Base-by-base conservation (phyloP, 192 early-diverging fungal species). In the Chytriomyces hyalinus region DNA sequence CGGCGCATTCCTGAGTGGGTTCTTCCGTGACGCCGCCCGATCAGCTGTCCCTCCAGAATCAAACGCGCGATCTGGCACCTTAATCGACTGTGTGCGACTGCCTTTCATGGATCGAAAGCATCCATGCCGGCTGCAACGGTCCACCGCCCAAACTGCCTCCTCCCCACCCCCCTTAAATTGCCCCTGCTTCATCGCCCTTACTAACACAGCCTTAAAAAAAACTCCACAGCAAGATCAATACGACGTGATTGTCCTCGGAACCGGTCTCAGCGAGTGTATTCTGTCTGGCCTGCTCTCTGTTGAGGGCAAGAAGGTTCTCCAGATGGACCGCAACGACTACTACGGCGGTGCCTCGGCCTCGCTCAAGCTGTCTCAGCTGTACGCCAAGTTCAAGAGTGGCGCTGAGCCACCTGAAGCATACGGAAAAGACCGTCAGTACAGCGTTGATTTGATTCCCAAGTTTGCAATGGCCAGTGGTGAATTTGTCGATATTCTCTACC, bases 401-500 rank as follows among this genome's bases (percentile, higher is more conserved):
- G n/a, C 61, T 46, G 24, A 17, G 9, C 75, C 78, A 5, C 76
- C 78, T 72, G 75, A 94, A 91, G 83, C 46, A 46, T 86, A 84
- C 65, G 89, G 86, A 28, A 81, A 81, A 36, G 89, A 90, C 79
- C 79, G 96, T 64, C 96, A 98, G 85, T 99, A 92, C 85, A 95
- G 94, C 84, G 91, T 99, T 65, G 98, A 99, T 83, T 86, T 98
- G 78, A 97, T 99, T 61, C 98, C 98, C 75, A 99, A 99, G 88
- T 99, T 99, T 85, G 94, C 97, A 87, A 98, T 99, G 97, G 96
- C 94, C 10, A 65, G 92, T 65, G 98, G 97, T 67, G 97, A 97
- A 82, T 94, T 99, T 78, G 94, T 98, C 75, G 92, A 92, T 77
- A 97, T 99, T 67, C 89, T 99, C 65, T 93, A 93, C 79, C 96